Evolutionary conservation across 192 early-diverging fungal species (phyloP).

Genomic region (Coemansia sp.): DNA sequence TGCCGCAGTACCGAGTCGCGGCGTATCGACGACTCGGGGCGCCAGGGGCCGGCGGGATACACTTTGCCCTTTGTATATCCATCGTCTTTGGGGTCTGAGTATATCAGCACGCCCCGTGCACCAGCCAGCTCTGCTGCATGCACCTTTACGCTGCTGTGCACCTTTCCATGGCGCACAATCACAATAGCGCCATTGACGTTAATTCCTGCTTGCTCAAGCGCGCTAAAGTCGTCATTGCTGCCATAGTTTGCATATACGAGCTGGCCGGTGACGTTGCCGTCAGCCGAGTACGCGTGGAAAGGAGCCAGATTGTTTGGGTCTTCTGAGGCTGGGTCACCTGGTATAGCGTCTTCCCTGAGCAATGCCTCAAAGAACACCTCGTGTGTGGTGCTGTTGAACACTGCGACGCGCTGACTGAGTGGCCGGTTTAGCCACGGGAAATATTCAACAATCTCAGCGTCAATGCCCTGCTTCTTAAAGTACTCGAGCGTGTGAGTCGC

Average conservation of each 20-base stretch:
- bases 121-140: conserved; percentile 56
- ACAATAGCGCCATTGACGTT: conserved; percentile 54
- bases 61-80: conserved; percentile 53
- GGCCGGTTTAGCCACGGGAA: conserved; percentile 61
- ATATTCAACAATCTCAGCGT: conserved; percentile 58
- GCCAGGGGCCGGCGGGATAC: conserved; percentile 64
- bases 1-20: conserved; percentile 58
- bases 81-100: conserved; percentile 66
- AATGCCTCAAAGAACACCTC: conserved; percentile 56
- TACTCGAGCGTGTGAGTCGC: conserved; percentile 57
- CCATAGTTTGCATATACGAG: conserved; percentile 69
- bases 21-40: conserved; percentile 58
- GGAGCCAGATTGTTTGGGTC: conserved; percentile 58
- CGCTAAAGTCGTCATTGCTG: conserved; percentile 55
- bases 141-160: conserved; percentile 60
- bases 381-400: conserved; percentile 49
- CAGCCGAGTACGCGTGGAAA: conserved; percentile 63
- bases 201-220: conserved; percentile 41
- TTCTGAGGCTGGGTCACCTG: conserved; percentile 61
- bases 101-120: conserved; percentile 60
- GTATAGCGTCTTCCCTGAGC: conserved; percentile 58
- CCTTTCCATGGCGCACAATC: conserved; percentile 58
- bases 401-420: conserved; percentile 44
- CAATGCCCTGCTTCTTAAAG: conserved; percentile 54
- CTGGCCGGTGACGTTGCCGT: conserved; percentile 61